A percentile compares a stretch with the other conserved stretches of the same genome.
Conservation (phyloP, 2,329 filamentous ascomycete species). For the Paecilomyces sp. region DNA sequence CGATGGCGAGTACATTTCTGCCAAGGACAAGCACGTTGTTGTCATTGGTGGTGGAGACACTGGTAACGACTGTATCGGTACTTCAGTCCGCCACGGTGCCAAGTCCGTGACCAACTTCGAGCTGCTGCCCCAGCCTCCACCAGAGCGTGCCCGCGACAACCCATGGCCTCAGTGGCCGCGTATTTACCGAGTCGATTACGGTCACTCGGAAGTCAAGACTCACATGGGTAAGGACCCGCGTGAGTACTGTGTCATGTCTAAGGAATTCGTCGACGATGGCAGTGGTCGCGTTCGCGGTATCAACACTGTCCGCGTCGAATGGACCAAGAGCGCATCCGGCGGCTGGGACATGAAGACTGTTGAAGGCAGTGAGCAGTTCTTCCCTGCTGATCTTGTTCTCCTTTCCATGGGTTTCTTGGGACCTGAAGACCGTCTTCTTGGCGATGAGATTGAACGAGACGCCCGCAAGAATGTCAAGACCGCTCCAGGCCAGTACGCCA, state of each 20-base stretch:
- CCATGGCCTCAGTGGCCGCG: constrained; percentile 98
- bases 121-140: constrained; percentile 82
- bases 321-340: constrained; percentile 81
- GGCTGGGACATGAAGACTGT: constrained; percentile 99
- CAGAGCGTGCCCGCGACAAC: constrained; percentile 86
- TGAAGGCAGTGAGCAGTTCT: constrained; percentile 88
- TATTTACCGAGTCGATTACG: constrained; percentile 97
- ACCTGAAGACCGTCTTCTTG: constrained; percentile 80
- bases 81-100: constrained; percentile 87
- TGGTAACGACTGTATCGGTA: constrained; percentile 96
- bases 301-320: constrained; percentile 91
- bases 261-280: constrained; percentile 89
- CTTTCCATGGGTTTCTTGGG: constrained; percentile 97
- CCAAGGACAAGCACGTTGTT: constrained; percentile 91
- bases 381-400: constrained; percentile 89
- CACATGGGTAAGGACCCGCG: constrained; percentile 94
- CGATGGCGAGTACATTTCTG: constrained; percentile 82
- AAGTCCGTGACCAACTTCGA: constrained; percentile 97
- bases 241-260: constrained; percentile 97
- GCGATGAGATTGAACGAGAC: constrained; percentile 85
- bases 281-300: constrained; percentile 86
- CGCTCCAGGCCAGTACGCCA: constrained; percentile 75
- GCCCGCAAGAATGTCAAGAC: constrained; percentile 95
- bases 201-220: constrained; percentile 89
- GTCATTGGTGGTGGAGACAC: constrained; percentile 98